These are phyloP conservation scores for Chrysochromulina tobinii DNA, from an alignment of 78 protist genomes.

Conservation along the genomic window DNA sequence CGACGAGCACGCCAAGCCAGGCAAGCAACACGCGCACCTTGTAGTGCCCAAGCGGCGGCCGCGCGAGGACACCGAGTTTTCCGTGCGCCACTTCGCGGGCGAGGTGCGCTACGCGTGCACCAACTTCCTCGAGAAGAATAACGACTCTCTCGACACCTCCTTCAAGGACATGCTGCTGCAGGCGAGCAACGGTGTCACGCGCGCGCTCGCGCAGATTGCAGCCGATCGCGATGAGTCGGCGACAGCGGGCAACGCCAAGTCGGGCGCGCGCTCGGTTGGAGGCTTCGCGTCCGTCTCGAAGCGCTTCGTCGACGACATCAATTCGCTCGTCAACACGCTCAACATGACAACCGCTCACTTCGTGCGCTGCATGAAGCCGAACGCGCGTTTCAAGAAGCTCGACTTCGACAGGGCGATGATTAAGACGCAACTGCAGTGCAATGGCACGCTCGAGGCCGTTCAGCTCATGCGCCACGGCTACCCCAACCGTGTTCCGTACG, in stretches of 20 bases:
- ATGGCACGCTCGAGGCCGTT: too few species aligned
- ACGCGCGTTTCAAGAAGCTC: neutral
- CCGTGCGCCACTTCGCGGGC: constrained; percentile 91
- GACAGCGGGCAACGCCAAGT: too few species aligned
- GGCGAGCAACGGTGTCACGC: constrained; percentile 73
- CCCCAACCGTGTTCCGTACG: too few species aligned
- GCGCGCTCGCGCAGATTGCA: neutral
- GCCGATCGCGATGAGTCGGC: too few species aligned
- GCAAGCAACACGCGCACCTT: too few species aligned
- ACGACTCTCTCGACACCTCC: neutral
- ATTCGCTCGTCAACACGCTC: constrained; percentile 55
- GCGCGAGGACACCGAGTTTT: neutral
- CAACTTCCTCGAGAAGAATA: neutral
- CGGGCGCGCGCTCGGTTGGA: neutral
- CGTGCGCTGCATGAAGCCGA: constrained; percentile 91
- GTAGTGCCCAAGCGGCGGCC: too few species aligned
- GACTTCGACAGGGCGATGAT: neutral
- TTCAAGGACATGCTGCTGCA: constrained; percentile 58
- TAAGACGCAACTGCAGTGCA: neutral
- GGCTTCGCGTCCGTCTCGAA: neutral
- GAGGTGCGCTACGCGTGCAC: constrained; percentile 70
- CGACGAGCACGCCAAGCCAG: too few species aligned
- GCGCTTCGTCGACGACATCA: constrained; percentile 22
- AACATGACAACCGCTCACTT: constrained; percentile 79
- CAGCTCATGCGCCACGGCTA: too few species aligned